Evolutionary conservation across 2,329 filamentous ascomycete genomes (phyloP).

Genomic region (Colletotrichum lini): DNA sequence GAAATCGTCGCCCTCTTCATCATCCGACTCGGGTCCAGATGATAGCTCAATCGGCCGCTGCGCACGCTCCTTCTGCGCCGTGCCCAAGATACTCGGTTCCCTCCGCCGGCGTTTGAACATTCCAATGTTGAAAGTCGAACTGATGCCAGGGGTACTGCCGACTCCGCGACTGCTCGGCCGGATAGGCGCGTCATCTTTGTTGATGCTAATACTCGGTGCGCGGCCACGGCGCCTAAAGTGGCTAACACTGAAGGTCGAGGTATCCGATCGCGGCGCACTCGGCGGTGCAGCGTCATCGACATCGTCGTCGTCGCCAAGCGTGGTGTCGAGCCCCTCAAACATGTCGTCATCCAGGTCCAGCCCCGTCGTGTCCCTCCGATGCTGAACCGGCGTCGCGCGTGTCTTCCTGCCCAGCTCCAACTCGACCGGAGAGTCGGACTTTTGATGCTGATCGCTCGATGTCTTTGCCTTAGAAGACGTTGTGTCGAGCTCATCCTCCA

Average conservation of each 20-base stretch:
- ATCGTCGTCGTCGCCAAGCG: slow-evolving; percentile 59
- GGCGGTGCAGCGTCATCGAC: slow-evolving; percentile 52
- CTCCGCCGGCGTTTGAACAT: slow-evolving; percentile 70
- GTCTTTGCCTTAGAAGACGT: slow-evolving; percentile 46
- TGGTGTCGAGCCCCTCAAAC: slow-evolving; percentile 58
- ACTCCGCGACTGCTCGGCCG: slow-evolving; percentile 66
- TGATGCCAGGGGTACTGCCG: slow-evolving; percentile 63
- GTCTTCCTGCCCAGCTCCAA: slow-evolving; percentile 56
- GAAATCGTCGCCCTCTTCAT: slow-evolving; percentile 58
- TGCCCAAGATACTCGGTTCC: slow-evolving; percentile 74
- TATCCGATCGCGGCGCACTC: slow-evolving; percentile 57
- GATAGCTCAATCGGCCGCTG: slow-evolving; percentile 44
- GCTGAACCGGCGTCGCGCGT: slow-evolving; percentile 51
- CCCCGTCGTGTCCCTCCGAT: slow-evolving; percentile 61
- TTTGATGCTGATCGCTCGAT: slow-evolving; percentile 45
- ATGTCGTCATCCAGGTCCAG: slow-evolving; percentile 64
- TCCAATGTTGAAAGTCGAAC: slow-evolving; percentile 69
- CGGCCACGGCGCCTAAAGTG: slow-evolving; percentile 60
- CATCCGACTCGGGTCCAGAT: slow-evolving; percentile 37
- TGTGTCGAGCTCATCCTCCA: slow-evolving; percentile 54
- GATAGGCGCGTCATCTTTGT: slow-evolving; percentile 66
- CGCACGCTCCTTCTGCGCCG: slow-evolving; percentile 59
- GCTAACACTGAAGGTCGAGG: slow-evolving; percentile 62
- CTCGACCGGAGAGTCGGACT: slow-evolving; percentile 54
- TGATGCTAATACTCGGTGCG: slow-evolving; percentile 64